Evolutionary conservation across 441 rosid genomes (phyloP).

Genomic region (Eutrema salsugineum): DNA sequence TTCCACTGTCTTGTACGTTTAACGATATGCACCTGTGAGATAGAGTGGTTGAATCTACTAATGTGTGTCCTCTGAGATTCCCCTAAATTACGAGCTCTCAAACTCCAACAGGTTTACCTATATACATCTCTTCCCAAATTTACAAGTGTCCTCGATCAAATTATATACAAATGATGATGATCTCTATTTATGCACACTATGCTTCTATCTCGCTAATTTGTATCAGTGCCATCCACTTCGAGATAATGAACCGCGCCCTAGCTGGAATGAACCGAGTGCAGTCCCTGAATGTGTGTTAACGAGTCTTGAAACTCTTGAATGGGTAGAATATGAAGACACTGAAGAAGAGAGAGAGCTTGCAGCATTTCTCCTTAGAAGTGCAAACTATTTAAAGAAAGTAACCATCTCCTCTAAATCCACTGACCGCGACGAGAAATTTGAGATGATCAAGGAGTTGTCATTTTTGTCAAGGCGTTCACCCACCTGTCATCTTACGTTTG

Average conservation of each 20-base stretch:
- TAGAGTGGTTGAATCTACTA: neutral
- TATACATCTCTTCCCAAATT: no score
- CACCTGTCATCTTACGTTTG: no score
- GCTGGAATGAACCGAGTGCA: neutral
- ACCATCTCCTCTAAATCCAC: neutral
- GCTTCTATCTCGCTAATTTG: neutral
- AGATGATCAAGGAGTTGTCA: neutral
- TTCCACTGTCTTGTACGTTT: neutral
- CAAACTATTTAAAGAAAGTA: neutral
- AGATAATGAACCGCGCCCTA: neutral
- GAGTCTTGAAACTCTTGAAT: neutral
- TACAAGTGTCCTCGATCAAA: no score
- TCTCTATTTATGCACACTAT: no score
- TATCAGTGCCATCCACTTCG: neutral
- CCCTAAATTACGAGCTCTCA: neutral
- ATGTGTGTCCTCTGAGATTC: neutral
- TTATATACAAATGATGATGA: no score
- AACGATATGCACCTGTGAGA: neutral
- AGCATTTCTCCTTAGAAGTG: neutral
- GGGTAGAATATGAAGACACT: neutral
- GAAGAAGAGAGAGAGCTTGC: neutral
- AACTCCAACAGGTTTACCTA: neutral
- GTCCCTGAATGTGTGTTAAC: neutral
- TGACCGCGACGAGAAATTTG: neutral
- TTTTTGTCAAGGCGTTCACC: neutral